Base-by-base conservation (phyloP, 176 grass and related monocot species). In the Rhynchospora pubera region DNA sequence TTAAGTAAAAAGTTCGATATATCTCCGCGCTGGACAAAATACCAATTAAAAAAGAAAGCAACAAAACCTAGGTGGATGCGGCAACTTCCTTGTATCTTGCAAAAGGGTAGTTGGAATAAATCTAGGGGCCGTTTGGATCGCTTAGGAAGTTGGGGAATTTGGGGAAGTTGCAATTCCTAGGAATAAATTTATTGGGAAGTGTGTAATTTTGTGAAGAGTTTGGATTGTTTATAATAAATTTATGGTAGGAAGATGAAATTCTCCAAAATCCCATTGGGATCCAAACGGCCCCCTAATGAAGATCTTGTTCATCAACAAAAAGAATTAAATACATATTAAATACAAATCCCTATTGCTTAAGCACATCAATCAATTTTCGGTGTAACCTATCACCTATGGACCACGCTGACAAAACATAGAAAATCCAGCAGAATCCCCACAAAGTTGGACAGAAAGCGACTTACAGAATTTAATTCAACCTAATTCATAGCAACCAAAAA, bases 361-460 rank as follows among this genome's bases (percentile, higher is more conserved):
- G 32, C 65, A 68, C 65, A 18, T 68, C 30, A 68, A n/a, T 68
- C 65, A 68, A 77, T 77, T 26, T 56, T 14, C 46, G 43, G 51
- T 52, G 45, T 55, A 55, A 77, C 14, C 72, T n/a, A n/a, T n/a
- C n/a, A n/a, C n/a, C n/a, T 46, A 76, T 48, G 72, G 72, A 77
- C 72, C 65, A 68, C 65, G 24, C 47, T 77, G 72, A 77, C 44
- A 56, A 13, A 24, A 23, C 19, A 77, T 77, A 55, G 10, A 53
- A 77, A 77, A 55, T 77, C 72, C 47, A 77, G 53, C 47, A 77
- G 6, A 52, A 77, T 77, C 72, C 72, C 47, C 51, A 28, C n/a
- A 77, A 77, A 77, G 24, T 77, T 56, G 8, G 72, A 77, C 46
- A 55, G 45, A 77, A 77, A 77, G 72, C 19, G 72, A 77, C 45